Conservation (phyloP, 1,284 basidiomycete genomes). For the Porodaedalea pini region DNA sequence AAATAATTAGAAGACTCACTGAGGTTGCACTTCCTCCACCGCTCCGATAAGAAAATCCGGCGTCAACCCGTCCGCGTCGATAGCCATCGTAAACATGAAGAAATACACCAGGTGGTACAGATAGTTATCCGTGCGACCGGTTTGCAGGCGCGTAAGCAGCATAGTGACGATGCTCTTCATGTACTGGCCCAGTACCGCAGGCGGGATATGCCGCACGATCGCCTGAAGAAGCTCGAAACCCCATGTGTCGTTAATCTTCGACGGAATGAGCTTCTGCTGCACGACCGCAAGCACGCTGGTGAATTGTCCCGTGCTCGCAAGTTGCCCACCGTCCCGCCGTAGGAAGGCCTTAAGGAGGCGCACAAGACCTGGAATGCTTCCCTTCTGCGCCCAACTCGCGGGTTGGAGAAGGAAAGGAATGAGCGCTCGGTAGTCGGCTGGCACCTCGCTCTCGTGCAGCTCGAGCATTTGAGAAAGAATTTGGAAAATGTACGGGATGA, state of each 20-base stretch:
- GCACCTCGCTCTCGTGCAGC: slow-evolving; percentile 66
- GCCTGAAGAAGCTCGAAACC: slow-evolving; percentile 88
- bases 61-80: slow-evolving; percentile 67
- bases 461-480: slow-evolving; percentile 95
- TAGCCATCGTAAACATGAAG: slow-evolving; percentile 69
- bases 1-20: slow-evolving; percentile 46
- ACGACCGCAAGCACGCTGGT: slow-evolving; percentile 84
- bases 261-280: slow-evolving; percentile 85
- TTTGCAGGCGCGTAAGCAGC: slow-evolving; percentile 82
- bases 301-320: slow-evolving; percentile 75
- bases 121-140: slow-evolving; percentile 87
- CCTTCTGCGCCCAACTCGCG: slow-evolving; percentile 88
- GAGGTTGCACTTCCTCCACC: slow-evolving; percentile 83
- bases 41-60: slow-evolving; percentile 77
- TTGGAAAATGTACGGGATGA: slow-evolving; percentile 97
- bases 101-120: slow-evolving; percentile 83
- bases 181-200: slow-evolving; percentile 67
- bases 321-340: slow-evolving; percentile 61
- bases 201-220: slow-evolving; percentile 69
- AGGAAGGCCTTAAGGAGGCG: slow-evolving; percentile 87
- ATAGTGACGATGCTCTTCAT: slow-evolving; percentile 79
- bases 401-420: slow-evolving; percentile 86
- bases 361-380: slow-evolving; percentile 94
- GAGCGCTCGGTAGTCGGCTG: slow-evolving; percentile 75
- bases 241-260: slow-evolving; percentile 85